Conservation (phyloP, 2,329 filamentous ascomycete genomes). For the Orbilia ellipsospora region DNA sequence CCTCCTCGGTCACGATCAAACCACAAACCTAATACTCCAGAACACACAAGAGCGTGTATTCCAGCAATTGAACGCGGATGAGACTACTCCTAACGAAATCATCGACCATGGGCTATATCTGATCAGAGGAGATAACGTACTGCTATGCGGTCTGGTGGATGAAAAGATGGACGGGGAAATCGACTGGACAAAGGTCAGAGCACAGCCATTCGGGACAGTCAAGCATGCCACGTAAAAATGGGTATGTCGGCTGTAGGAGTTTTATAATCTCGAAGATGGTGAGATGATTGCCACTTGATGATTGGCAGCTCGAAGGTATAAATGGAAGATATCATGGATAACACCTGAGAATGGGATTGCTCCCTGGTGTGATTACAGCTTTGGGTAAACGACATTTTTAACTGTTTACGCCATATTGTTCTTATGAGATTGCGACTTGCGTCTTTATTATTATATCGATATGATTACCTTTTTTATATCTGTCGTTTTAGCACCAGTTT, state of each 20-base stretch:
- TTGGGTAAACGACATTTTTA: conserved; percentile 54
- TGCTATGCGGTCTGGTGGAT: conserved; percentile 87
- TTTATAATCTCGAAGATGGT: too few relatives aligned
- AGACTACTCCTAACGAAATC: conserved; percentile 72
- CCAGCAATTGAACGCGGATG: conserved; percentile 77
- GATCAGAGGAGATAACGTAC: conserved; percentile 93
- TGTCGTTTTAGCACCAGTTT: not conserved
- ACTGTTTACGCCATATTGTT: conserved; percentile 38
- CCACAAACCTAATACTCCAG: conserved; percentile 89
- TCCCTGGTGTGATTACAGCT: not conserved
- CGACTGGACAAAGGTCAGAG: conserved; percentile 90
- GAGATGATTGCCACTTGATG: too few relatives aligned
- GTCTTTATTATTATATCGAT: not conserved
- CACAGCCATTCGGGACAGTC: conserved; percentile 82
- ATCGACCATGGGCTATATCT: conserved; percentile 89
- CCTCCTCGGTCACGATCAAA: conserved; percentile 86
- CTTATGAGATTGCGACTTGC: conserved; percentile 12
- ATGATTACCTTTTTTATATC: conserved; percentile 2
- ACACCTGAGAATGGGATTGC: not conserved
- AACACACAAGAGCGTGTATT: conserved; percentile 91
- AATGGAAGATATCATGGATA: not conserved
- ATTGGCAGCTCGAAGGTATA: too few relatives aligned
- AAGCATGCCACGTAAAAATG: conserved; percentile 71
- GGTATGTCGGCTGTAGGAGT: too few relatives aligned
- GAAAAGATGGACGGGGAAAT: conserved; percentile 89